Evolutionary conservation across 129 eudicot species (phyloP).

Genomic region (Glebionis coronaria): DNA sequence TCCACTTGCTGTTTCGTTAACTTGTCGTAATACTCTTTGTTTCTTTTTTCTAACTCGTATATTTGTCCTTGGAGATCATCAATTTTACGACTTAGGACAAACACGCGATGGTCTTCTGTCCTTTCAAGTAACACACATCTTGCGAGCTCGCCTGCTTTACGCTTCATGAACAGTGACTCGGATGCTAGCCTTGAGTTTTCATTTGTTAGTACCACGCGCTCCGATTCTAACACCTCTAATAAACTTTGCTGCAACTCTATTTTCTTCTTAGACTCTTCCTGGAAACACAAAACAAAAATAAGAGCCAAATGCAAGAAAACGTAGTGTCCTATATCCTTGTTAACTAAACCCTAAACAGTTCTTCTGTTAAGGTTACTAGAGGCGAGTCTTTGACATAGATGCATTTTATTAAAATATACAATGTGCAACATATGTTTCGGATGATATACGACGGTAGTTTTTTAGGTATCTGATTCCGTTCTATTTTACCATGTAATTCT

Average conservation of each 20-base stretch:
- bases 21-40: constrained; percentile 65
- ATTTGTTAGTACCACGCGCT: constrained; percentile 61
- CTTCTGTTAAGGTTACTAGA: too few species aligned
- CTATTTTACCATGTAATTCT: too few species aligned
- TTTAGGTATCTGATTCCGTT: too few species aligned
- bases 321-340: background rate
- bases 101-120: constrained; percentile 71
- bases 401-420: too few species aligned
- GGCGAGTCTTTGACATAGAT: too few species aligned
- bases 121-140: constrained; percentile 57
- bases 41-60: constrained; percentile 57
- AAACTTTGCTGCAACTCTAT: constrained; percentile 68
- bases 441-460: too few species aligned
- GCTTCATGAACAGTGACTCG: constrained; percentile 68
- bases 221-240: constrained; percentile 76
- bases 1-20: constrained; percentile 43
- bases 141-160: constrained; percentile 78
- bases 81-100: constrained; percentile 53
- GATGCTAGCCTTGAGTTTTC: constrained; percentile 63
- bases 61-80: constrained; percentile 78
- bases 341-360: too few species aligned
- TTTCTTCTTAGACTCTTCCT: constrained; percentile 53
- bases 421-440: too few species aligned
- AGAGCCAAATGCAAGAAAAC: background rate
- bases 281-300: background rate